Percentiles rank a stretch among this genome's conserved stretches.
These are phyloP conservation scores for Graphiopsis chlorocephala DNA, from an alignment of 2,329 filamentous ascomycete genomes.

Conservation along the genomic window DNA sequence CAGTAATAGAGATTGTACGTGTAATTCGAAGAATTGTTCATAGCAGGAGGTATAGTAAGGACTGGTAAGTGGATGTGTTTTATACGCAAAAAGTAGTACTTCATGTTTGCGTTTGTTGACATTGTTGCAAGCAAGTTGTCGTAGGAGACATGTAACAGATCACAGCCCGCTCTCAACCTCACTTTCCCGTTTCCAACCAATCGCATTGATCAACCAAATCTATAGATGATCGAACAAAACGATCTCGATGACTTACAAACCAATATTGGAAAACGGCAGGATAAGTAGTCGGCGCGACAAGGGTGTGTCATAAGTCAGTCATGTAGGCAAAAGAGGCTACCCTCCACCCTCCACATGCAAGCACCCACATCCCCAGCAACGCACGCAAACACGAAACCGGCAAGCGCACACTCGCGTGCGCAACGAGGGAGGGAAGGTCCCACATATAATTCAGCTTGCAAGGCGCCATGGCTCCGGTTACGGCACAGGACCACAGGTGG, in stretches of 20 bases:
- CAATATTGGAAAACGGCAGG: background rate
- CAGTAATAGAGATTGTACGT: background rate
- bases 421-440: too few species aligned
- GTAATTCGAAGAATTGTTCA: background rate
- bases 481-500: background rate
- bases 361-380: background rate
- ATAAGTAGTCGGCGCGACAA: background rate
- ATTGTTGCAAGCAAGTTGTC: background rate
- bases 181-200: background rate
- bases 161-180: background rate
- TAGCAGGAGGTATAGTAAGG: too few species aligned
- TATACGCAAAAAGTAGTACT: background rate
- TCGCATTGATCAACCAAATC: background rate
- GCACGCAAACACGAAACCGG: background rate
- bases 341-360: background rate
- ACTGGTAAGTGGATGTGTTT: background rate
- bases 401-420: background rate
- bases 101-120: background rate
- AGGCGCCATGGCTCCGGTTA: background rate
- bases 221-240: constrained; percentile 1
- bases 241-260: constrained; percentile 8
- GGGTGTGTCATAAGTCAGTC: background rate
- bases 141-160: background rate
- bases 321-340: background rate
- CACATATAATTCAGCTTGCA: background rate